phyloP scores from a whole-genome alignment of 257 asterid genomes.

The Osmanthus fragrans region DNA sequence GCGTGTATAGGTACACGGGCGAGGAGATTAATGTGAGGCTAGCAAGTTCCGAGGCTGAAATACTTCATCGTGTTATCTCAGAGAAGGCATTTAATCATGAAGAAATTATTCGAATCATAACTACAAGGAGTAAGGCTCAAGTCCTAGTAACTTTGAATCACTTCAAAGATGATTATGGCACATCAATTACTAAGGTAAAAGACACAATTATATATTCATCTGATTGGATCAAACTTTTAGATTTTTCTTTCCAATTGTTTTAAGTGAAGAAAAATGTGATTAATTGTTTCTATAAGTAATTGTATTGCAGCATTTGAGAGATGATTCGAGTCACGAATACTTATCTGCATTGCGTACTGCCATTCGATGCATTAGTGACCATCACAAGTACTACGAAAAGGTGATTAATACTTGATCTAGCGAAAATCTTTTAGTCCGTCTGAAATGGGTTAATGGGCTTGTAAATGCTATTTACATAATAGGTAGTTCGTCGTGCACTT shows the following conservation, averaged over 20 bases:
- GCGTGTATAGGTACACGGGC: conserved; percentile 61
- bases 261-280: neutral
- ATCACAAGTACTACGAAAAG: conserved; percentile 75
- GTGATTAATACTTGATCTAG: conserved; percentile 22
- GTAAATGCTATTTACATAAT: neutral
- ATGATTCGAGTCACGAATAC: conserved; percentile 35
- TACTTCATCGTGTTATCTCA: conserved; percentile 43
- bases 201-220: neutral
- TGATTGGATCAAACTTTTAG: neutral
- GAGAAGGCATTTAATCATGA: conserved; percentile 50
- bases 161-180: conserved; percentile 59
- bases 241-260: neutral
- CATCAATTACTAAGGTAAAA: conserved; percentile 71
- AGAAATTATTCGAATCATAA: conserved; percentile 60
- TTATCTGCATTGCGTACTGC: conserved; percentile 46
- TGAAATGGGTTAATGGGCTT: neutral
- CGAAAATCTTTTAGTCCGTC: neutral
- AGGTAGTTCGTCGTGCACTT: conserved; percentile 61
- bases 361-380: conserved; percentile 55
- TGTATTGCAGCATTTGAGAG: conserved; percentile 51
- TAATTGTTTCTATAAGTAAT: neutral
- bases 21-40: conserved; percentile 49
- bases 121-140: conserved; percentile 78
- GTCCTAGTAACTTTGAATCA: conserved; percentile 60
- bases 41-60: conserved; percentile 56